Evolutionary conservation across 2,329 filamentous ascomycete species (phyloP).

Genomic region (Pseudogymnoascus sp.): DNA sequence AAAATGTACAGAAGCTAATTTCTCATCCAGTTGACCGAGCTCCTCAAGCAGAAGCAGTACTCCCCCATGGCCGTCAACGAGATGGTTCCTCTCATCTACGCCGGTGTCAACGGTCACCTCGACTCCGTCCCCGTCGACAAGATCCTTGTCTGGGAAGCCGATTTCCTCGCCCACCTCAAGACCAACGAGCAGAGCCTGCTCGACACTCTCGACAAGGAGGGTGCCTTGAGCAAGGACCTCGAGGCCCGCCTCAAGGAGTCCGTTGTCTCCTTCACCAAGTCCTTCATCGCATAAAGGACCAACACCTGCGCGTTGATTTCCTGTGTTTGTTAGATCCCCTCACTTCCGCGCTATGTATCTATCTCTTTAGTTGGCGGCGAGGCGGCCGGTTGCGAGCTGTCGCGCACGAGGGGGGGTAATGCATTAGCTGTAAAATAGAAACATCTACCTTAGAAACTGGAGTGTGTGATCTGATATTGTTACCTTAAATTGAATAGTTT

Average conservation of each 20-base stretch:
- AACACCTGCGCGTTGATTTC: conserved; percentile 11
- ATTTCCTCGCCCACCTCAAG: conserved; percentile 89
- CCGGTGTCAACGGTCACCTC: conserved; percentile 96
- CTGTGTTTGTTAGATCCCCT: conserved; percentile 9
- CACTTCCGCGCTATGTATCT: conserved; percentile 9
- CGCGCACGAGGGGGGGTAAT: conserved; percentile 9
- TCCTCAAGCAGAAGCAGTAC: conserved; percentile 99
- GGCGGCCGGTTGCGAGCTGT: conserved; percentile 7
- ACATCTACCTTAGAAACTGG: conserved; percentile 10
- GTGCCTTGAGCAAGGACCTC: conserved; percentile 88
- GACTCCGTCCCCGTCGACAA: conserved; percentile 83
- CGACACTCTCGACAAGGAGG: conserved; percentile 88
- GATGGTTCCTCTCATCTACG: conserved; percentile 99
- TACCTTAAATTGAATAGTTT: conserved; percentile 8
- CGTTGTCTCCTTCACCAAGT: conserved; percentile 81
- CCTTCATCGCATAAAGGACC: conserved; percentile 52
- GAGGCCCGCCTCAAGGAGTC: conserved; percentile 76
- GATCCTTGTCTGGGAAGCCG: conserved; percentile 88
- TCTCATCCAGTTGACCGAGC: conserved; percentile 67
- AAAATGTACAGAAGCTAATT: conserved; percentile 13
- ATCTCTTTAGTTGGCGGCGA: conserved; percentile 9
- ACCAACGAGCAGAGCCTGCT: conserved; percentile 81
- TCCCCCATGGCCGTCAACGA: conserved; percentile 97
- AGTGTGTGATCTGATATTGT: conserved; percentile 8
- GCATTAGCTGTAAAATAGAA: conserved; percentile 12